Evolutionary conservation across 257 asterid genomes (phyloP).

Genomic region (Solanum arcanum): DNA sequence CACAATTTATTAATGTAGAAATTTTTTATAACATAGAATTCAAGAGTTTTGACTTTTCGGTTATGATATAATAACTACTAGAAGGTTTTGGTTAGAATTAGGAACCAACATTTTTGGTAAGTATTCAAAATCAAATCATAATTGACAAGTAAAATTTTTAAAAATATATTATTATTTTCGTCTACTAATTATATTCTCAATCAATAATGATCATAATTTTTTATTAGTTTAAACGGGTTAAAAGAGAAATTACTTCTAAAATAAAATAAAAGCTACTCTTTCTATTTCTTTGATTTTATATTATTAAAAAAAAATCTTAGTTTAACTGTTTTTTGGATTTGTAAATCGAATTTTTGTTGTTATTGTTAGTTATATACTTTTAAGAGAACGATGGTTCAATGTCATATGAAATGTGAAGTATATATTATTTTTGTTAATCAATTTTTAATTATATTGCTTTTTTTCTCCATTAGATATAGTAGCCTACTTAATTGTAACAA

Average conservation of each 20-base stretch:
- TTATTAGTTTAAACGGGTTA: fast-evolving
- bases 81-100: neutral
- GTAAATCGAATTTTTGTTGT: neutral
- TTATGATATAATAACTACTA: neutral
- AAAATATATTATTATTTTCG: too few relatives aligned
- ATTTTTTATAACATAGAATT: neutral
- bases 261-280: too few relatives aligned
- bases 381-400: neutral
- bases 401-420: neutral
- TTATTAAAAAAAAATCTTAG: neutral
- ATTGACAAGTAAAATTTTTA: neutral
- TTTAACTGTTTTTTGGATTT: neutral
- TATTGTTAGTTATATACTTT: neutral
- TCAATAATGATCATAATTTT: too few relatives aligned
- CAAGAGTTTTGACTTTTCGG: neutral
- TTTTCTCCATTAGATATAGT: neutral
- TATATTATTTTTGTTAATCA: neutral
- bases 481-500: neutral
- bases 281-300: too few relatives aligned
- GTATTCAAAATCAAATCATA: neutral
- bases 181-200: too few relatives aligned
- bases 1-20: neutral
- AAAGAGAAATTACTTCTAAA: too few relatives aligned
- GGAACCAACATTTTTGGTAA: neutral
- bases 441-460: neutral